Conservation (phyloP, 2,329 filamentous ascomycete species). For the Diplodia scrobiculata region DNA sequence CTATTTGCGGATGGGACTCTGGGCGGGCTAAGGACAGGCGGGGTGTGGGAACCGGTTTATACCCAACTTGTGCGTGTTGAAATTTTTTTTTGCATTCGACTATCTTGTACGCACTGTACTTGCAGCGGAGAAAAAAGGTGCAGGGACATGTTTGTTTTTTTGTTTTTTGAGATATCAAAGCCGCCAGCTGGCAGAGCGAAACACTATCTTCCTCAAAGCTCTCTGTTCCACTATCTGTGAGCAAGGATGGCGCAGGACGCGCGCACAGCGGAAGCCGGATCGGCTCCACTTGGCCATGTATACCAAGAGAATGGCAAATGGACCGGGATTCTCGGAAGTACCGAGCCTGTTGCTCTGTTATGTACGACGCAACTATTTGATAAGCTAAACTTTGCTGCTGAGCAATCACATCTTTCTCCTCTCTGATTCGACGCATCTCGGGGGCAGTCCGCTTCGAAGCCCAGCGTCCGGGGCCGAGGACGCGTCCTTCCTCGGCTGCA, state of each 20-base stretch:
- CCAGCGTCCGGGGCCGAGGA: neutral
- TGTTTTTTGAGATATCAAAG: constrained; percentile 10
- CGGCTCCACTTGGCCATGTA: neutral
- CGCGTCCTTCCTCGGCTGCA: neutral
- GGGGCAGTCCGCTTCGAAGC: neutral
- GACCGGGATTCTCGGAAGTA: neutral
- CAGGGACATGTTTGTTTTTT: neutral
- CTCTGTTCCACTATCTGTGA: neutral
- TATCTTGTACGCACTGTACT: constrained; percentile 1
- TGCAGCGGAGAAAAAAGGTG: constrained; percentile 4
- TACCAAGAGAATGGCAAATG: neutral
- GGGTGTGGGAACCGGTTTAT: constrained; percentile 23
- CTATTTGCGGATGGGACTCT: neutral
- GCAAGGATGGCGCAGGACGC: neutral
- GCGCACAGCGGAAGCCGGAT: neutral
- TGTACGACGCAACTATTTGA: neutral
- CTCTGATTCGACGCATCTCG: neutral
- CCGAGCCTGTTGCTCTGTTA: neutral
- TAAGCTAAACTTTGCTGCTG: neutral
- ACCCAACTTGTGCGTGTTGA: constrained; percentile 16
- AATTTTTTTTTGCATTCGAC: constrained; percentile 1
- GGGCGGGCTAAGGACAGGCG: neutral
- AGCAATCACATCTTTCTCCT: neutral
- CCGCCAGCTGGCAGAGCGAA: constrained; percentile 13
- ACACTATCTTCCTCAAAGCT: neutral